phyloP scores from a whole-genome alignment of 2,329 filamentous ascomycete genomes.

The Albifimbria verrucaria region DNA sequence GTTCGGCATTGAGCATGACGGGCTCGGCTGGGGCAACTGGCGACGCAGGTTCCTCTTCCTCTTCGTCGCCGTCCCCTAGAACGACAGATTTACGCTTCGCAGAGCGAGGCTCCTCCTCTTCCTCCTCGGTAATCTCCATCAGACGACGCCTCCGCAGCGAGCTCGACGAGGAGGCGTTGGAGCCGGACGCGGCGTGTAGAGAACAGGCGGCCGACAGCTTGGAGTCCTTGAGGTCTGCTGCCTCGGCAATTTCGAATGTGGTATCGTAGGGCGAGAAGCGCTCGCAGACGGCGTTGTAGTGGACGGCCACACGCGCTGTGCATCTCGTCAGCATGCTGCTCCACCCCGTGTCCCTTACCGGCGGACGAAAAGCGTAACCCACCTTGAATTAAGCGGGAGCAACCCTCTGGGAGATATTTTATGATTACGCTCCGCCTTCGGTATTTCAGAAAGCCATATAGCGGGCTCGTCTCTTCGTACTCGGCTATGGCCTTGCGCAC shows the following conservation, averaged over 20 bases:
- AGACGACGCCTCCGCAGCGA: constrained; percentile 74
- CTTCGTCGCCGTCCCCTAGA: constrained; percentile 37
- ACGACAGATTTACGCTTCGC: constrained; percentile 56
- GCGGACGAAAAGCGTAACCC: constrained; percentile 25
- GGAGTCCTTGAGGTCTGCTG: constrained; percentile 81
- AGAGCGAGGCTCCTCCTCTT: constrained; percentile 68
- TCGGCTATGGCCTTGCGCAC: constrained; percentile 72
- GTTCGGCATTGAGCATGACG: constrained; percentile 49
- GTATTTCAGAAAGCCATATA: constrained; percentile 91
- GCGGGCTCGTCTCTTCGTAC: constrained; percentile 80
- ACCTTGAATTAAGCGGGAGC: constrained; percentile 92
- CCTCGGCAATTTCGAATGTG: constrained; percentile 69
- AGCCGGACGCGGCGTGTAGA: constrained; percentile 81
- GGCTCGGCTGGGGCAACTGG: constrained; percentile 27
- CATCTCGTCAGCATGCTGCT: too few species aligned
- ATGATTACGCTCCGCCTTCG: constrained; percentile 85
- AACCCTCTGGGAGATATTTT: constrained; percentile 88
- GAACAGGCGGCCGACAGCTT: constrained; percentile 86
- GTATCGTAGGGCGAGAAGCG: constrained; percentile 84
- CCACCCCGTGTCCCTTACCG: too few species aligned
- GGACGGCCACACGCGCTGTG: constrained; percentile 77
- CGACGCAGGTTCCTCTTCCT: constrained; percentile 23
- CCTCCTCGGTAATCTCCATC: constrained; percentile 92
- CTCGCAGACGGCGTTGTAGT: constrained; percentile 65
- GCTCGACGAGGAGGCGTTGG: constrained; percentile 79